phyloP scores from a whole-genome alignment of 1,284 basidiomycete species.

The Coniferiporia sulphurascens region DNA sequence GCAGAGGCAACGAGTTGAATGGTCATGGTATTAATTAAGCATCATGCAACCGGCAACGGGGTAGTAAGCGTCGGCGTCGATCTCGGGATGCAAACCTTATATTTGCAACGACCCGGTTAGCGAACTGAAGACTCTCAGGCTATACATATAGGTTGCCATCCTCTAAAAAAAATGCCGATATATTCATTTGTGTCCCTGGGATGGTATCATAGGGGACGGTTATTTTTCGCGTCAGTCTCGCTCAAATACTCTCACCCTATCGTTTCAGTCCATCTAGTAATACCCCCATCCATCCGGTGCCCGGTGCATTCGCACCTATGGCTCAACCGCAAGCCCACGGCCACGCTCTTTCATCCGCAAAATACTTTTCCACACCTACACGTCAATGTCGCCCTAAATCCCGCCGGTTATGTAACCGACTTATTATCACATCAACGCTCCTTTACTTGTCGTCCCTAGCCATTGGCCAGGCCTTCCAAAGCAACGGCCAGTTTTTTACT shows the following conservation, averaged over 20 bases:
- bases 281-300: neutral
- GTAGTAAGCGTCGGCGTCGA: neutral
- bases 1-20: neutral
- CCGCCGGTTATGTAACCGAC: conserved; percentile 16
- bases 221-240: neutral
- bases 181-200: too few relatives aligned
- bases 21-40: conserved; percentile 1
- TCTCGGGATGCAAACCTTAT: neutral
- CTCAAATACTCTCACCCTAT: neutral
- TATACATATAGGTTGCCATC: too few relatives aligned
- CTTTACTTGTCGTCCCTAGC: conserved; percentile 10
- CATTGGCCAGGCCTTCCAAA: conserved; percentile 26
- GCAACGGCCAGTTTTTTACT: conserved; percentile 40
- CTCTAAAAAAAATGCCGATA: too few relatives aligned
- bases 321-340: neutral
- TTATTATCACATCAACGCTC: conserved; percentile 19
- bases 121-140: too few relatives aligned
- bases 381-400: neutral
- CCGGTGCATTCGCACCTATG: neutral
- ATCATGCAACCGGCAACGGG: too few relatives aligned
- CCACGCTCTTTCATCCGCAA: neutral
- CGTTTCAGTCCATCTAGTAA: neutral
- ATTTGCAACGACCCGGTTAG: too few relatives aligned
- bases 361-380: neutral
- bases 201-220: too few relatives aligned